Conservation (phyloP, 768 basidiomycete genomes). For the Pulveroboletus sp. region DNA sequence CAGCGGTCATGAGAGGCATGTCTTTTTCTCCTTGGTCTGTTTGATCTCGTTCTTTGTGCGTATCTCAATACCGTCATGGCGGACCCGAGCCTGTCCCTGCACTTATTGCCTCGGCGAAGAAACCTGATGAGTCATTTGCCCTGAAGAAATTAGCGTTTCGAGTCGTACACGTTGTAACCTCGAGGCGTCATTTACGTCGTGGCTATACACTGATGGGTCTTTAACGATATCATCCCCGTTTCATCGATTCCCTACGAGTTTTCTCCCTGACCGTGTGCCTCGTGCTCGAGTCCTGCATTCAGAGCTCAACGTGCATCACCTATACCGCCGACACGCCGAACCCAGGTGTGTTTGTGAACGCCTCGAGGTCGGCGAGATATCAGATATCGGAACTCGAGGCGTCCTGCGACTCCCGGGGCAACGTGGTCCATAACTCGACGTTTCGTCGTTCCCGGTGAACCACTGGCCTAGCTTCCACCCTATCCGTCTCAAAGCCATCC, state of each 20-base stretch:
- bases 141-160: not conserved
- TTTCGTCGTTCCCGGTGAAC: slow-evolving; percentile 1
- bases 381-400: slow-evolving; percentile 16
- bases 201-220: slow-evolving; percentile 9
- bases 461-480: slow-evolving; percentile 1
- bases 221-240: not conserved
- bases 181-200: slow-evolving; percentile 18
- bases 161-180: slow-evolving; percentile 16
- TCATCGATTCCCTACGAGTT: not conserved
- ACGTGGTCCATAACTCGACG: slow-evolving; percentile 1
- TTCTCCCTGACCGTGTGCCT: not conserved
- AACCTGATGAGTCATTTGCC: not conserved
- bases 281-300: slow-evolving; percentile 7
- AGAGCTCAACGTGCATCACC: not conserved
- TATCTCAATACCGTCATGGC: not conserved
- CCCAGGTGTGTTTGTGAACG: slow-evolving; percentile 3
- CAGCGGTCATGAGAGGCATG: no score
- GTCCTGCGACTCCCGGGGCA: not conserved
- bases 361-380: not conserved
- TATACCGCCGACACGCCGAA: not conserved
- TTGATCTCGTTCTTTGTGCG: no score
- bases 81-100: no score
- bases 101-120: not conserved
- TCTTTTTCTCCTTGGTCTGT: no score
- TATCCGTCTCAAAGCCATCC: not conserved